Evolutionary conservation across 75 land plant genomes (phyloP).

Genomic region (Pinus taeda): DNA sequence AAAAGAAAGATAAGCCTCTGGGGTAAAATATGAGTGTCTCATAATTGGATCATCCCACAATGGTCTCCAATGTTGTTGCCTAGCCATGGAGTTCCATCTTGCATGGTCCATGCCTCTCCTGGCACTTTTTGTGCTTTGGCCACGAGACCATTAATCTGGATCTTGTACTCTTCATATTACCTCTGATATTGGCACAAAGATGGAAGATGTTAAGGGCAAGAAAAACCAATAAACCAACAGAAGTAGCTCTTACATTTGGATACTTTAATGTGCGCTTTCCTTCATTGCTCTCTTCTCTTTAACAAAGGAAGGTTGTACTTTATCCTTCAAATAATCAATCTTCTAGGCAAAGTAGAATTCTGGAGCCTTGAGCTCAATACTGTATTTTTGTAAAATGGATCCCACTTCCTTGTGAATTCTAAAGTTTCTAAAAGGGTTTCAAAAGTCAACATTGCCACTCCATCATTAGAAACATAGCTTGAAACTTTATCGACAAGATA

Average conservation of each 20-base stretch:
- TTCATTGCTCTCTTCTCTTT: constrained; percentile 91
- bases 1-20: background rate
- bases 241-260: background rate
- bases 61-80: constrained; percentile 83
- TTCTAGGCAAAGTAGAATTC: constrained; percentile 88
- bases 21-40: background rate
- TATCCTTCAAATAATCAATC: constrained; percentile 91
- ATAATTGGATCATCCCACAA: constrained; percentile 89
- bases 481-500: constrained; percentile 95
- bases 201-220: background rate
- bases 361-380: constrained; percentile 88
- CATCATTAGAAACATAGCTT: constrained; percentile 95
- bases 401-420: constrained; percentile 94
- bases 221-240: background rate
- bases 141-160: constrained; percentile 82
- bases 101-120: constrained; percentile 91
- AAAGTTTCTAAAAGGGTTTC: constrained; percentile 87
- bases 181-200: constrained; percentile 36
- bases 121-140: constrained; percentile 88
- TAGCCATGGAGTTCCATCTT: constrained; percentile 88
- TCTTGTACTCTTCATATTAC: constrained; percentile 86
- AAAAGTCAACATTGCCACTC: constrained; percentile 90
- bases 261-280: constrained; percentile 22
- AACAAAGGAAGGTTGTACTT: constrained; percentile 82
- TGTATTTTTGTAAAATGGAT: constrained; percentile 88